Percentiles rank a stretch among this genome's conserved stretches.
Conservation (phyloP, 2,329 filamentous ascomycete genomes). For the Plenodomus tracheiphilus region DNA sequence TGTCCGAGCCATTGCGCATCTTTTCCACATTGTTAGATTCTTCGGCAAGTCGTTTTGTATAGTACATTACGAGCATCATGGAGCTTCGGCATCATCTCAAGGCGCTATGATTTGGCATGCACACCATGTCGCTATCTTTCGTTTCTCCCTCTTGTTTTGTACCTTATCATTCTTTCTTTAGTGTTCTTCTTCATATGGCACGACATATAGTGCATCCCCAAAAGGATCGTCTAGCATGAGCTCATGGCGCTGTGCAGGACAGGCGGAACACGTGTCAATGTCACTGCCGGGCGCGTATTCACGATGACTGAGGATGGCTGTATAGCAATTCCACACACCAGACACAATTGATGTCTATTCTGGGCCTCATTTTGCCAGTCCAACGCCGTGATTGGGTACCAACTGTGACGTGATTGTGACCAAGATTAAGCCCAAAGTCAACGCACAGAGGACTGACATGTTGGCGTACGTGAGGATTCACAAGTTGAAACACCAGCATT, state of each 20-base stretch:
- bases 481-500: too few species aligned
- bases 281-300: background rate
- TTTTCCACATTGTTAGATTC: slow-evolving; percentile 3
- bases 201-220: background rate
- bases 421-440: too few species aligned
- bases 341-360: background rate
- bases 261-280: background rate
- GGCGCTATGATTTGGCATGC: slow-evolving; percentile 29
- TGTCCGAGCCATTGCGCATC: background rate
- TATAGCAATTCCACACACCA: background rate
- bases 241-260: background rate
- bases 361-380: background rate
- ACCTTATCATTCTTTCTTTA: slow-evolving; percentile 15
- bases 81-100: slow-evolving; percentile 37
- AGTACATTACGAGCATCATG: slow-evolving; percentile 42
- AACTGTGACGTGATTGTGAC: background rate
- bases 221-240: background rate
- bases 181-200: slow-evolving; percentile 15
- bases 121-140: slow-evolving; percentile 9
- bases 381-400: background rate
- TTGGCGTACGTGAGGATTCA: too few species aligned
- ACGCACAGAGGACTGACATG: too few species aligned
- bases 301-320: background rate
- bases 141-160: slow-evolving; percentile 14
- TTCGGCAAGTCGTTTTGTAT: slow-evolving; percentile 38